phyloP scores from a whole-genome alignment of 164 flowering plant species.

The Dillenia suffruticosa region DNA sequence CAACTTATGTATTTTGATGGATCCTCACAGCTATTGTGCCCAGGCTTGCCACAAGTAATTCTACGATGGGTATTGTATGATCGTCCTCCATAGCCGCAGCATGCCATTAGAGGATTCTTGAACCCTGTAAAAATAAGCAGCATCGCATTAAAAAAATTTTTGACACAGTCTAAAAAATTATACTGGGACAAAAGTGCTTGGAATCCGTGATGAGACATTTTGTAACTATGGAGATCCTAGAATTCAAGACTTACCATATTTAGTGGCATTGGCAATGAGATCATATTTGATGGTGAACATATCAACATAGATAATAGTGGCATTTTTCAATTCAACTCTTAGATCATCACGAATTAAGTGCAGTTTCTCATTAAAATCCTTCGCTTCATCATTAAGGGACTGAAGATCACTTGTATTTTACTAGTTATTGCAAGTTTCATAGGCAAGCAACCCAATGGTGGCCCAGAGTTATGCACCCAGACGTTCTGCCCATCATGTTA shows the following conservation, averaged over 20 bases:
- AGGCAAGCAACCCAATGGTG: conserved; percentile 36
- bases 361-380: conserved; percentile 35
- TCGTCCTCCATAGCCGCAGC: conserved; percentile 64
- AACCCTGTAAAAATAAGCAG: conserved; percentile 34
- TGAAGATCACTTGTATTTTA: conserved; percentile 18
- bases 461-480: conserved; percentile 64
- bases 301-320: conserved; percentile 47
- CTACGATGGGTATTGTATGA: conserved; percentile 50
- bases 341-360: conserved; percentile 23
- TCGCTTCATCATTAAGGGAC: conserved; percentile 37
- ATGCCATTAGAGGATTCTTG: conserved; percentile 41
- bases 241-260: conserved; percentile 31
- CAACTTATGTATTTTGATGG: conserved; percentile 36
- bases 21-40: conserved; percentile 30
- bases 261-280: conserved; percentile 34
- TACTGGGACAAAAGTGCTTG: too few species aligned
- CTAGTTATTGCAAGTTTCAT: conserved; percentile 33
- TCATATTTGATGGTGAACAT: conserved; percentile 47
- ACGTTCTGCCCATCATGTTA: conserved; percentile 51
- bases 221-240: neutral
- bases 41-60: conserved; percentile 35
- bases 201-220: neutral
- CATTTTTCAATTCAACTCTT: conserved; percentile 25
- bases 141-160: too few species aligned
- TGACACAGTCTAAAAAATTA: too few species aligned